Evolutionary conservation across 768 basidiomycete species (phyloP).

Genomic region (Termitomyces sp.): DNA sequence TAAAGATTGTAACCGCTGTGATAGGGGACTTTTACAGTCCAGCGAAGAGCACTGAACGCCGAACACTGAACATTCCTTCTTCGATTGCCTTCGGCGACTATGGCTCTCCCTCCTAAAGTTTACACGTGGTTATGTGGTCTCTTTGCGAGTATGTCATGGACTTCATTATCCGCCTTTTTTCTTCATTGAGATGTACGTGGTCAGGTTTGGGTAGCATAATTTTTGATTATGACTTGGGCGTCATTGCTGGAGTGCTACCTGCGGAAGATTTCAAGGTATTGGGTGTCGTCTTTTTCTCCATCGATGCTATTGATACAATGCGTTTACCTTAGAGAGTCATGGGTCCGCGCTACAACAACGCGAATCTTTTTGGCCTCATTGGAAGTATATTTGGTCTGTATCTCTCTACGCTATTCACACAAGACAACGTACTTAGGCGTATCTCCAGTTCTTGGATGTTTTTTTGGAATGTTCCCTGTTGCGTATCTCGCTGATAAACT

Average conservation of each 20-base stretch:
- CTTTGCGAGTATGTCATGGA: constrained; percentile 34
- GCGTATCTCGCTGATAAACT: constrained; percentile 32
- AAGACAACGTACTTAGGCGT: background rate
- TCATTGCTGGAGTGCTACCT: constrained; percentile 41
- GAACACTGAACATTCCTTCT: background rate
- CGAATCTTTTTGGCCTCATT: constrained; percentile 32
- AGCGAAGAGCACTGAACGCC: no score
- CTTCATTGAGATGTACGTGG: background rate
- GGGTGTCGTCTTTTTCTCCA: background rate
- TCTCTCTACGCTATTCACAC: background rate
- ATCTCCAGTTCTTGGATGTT: constrained; percentile 32
- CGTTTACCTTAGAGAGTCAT: constrained; percentile 12
- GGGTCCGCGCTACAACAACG: constrained; percentile 28
- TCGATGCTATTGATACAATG: background rate
- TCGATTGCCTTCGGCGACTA: background rate
- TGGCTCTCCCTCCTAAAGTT: constrained; percentile 38
- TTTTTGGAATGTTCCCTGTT: constrained; percentile 39
- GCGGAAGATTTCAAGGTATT: constrained; percentile 31
- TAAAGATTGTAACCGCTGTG: background rate
- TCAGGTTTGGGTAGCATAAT: constrained; percentile 37
- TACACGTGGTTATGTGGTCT: constrained; percentile 50
- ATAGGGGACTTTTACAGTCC: no score
- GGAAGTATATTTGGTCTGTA: constrained; percentile 34
- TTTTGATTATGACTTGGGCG: constrained; percentile 47
- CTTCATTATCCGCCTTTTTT: background rate